Evolutionary conservation across 371 early-diverging fungal genomes (phyloP), one percentile per base, ranked within the genome.

Genomic region (Massospora cicadina): DNA sequence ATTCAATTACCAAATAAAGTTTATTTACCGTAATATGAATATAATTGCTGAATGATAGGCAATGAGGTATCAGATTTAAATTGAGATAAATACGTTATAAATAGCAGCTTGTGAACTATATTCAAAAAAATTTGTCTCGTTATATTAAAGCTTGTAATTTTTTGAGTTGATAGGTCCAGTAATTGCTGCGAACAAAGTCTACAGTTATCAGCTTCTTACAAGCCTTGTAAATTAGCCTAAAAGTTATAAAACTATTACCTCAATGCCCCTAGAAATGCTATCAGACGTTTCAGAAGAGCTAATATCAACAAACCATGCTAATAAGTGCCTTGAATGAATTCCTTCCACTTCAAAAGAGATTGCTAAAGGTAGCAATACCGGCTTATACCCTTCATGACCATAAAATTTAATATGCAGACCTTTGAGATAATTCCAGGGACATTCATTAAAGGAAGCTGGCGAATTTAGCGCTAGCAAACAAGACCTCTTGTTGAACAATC

Each of bases 401-500:
- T 13, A 31, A 26, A 33, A 25, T 23, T 32, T 24, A 25, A 56
- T 33, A 33, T 33, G 58, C 27, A 61, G 33, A 12, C 55, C 55
- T 23, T 65, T 54, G 33, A 59, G 27, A 57, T 59, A 31, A 21
- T 53, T 33, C 21, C 21, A 68, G 21, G 53, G 59, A 26, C 31
- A 28, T 1, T 60, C 54, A 28, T 13, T 53, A 54, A 66, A 65
- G 58, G 67, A 32, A 66, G 55, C 55, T 13, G 25, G 24, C 24
- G 27, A 54, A 28, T 3, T 31, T 64, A 26, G 24, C 33, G 54
- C n/a, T 23, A 2, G 72, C 77, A 68, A 76, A 86, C 74, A 78
- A 73, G 12, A 90, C 76, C 68, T 95, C 94, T 1, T 58, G 63
- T 25, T 74, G 64, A 13, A 88, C 58, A 33, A 65, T 66, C 25